Evolutionary conservation across 208 protist species (phyloP).

Genomic region (Wallacemonas sp.): DNA sequence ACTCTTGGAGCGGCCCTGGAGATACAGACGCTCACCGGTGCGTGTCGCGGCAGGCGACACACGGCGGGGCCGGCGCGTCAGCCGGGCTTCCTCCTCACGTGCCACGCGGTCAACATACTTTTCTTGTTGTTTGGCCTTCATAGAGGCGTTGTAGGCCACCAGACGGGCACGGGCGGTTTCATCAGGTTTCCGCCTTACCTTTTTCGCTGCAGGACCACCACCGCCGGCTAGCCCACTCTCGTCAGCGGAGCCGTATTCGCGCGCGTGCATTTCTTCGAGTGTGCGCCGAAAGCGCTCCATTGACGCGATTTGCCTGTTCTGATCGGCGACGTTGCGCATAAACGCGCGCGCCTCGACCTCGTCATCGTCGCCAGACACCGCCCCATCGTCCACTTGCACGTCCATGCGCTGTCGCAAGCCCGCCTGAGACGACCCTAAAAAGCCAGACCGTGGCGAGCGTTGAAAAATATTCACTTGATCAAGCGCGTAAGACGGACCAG

Average conservation of each 20-base stretch:
- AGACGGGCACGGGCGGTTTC: conserved; percentile 35
- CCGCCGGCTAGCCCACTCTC: background rate
- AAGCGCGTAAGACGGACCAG: background rate
- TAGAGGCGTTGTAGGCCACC: conserved; percentile 26
- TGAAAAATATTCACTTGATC: conserved; percentile 11
- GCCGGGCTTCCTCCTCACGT: conserved; percentile 24
- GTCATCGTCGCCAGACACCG: background rate
- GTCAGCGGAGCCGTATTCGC: background rate
- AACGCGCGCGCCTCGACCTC: background rate
- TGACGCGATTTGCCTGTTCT: conserved; percentile 3
- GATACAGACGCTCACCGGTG: conserved; percentile 59
- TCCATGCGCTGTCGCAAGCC: conserved; percentile 2
- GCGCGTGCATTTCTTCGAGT: conserved; percentile 13
- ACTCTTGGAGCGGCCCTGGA: conserved; percentile 21
- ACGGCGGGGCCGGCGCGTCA: background rate
- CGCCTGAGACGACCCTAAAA: background rate
- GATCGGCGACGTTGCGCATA: background rate
- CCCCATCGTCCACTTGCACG: background rate
- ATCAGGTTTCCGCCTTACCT: conserved; percentile 24
- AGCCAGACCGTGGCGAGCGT: background rate
- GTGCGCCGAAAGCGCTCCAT: conserved; percentile 7
- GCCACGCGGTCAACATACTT: conserved; percentile 54
- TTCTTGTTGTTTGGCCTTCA: conserved; percentile 32
- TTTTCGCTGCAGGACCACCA: background rate
- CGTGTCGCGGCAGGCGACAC: conserved; percentile 36